phyloP scores from a whole-genome alignment of 768 basidiomycete genomes.

The Dioszegia aurantiaca region DNA sequence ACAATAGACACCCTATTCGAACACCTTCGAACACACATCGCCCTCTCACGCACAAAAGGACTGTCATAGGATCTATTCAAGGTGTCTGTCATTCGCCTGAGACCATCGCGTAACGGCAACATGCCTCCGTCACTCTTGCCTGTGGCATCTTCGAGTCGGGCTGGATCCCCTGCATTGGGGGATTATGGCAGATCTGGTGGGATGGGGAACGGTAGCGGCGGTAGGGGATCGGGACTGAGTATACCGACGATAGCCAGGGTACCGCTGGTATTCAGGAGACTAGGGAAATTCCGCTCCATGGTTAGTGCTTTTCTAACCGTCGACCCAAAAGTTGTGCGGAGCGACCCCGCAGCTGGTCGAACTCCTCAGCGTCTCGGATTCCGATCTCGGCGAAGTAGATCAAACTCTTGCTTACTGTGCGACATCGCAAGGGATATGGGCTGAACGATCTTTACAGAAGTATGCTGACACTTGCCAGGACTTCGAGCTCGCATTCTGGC shows the following conservation, averaged over 20 bases:
- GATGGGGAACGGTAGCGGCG: background rate
- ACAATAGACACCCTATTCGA: no score
- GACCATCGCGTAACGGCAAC: constrained; percentile 9
- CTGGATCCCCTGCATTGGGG: background rate
- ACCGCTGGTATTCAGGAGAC: constrained; percentile 9
- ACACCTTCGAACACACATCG: no score
- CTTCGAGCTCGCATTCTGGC: constrained; percentile 95
- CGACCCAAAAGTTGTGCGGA: no score
- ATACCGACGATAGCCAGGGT: constrained; percentile 1
- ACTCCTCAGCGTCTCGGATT: no score
- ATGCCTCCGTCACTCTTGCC: constrained; percentile 14
- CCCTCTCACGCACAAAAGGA: no score
- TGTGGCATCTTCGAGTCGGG: background rate
- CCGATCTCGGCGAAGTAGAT: no score
- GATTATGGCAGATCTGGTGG: background rate
- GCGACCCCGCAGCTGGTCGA: no score
- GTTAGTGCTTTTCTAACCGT: constrained; percentile 1
- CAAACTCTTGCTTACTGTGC: no score
- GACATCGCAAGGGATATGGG: no score
- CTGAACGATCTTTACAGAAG: no score
- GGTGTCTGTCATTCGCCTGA: constrained; percentile 12
- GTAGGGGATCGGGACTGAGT: constrained; percentile 1
- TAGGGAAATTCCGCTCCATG: constrained; percentile 14
- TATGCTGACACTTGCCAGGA: constrained; percentile 60
- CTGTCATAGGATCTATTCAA: background rate